Evolutionary conservation across 495 filamentous ascomycete species (phyloP).

Genomic region (Hypoxylon fragiforme): DNA sequence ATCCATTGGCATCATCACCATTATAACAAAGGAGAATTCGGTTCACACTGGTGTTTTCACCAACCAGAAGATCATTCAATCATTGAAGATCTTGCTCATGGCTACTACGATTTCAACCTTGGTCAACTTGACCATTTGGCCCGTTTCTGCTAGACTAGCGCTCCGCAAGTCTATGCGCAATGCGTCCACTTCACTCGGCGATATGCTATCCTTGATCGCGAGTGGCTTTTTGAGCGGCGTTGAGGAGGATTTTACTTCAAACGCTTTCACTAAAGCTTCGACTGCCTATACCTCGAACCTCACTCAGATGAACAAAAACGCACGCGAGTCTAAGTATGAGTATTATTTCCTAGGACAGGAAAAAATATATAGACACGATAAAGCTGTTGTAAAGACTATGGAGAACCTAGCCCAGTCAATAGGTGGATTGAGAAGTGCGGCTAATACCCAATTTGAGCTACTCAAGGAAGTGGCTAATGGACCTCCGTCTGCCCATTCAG

Average conservation of each 20-base stretch:
- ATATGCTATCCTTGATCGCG: conserved; percentile 82
- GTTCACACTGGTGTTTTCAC: conserved; percentile 80
- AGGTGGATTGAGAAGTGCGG: conserved; percentile 87
- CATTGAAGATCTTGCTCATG: conserved; percentile 89
- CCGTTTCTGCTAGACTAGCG: conserved; percentile 75
- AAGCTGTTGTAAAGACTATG: conserved; percentile 78
- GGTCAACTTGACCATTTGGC: conserved; percentile 79
- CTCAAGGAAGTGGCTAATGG: conserved; percentile 60
- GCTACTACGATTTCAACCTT: conserved; percentile 72
- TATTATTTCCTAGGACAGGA: conserved; percentile 85
- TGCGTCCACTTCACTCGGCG: conserved; percentile 74
- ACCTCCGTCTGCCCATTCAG: conserved; percentile 12
- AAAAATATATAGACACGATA: conserved; percentile 76
- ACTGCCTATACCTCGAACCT: conserved; percentile 70
- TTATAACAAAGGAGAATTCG: conserved; percentile 89
- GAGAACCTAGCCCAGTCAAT: conserved; percentile 87
- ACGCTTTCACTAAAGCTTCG: conserved; percentile 67
- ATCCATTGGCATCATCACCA: conserved; percentile 87
- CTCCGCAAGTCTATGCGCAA: conserved; percentile 75
- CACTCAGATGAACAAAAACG: conserved; percentile 72
- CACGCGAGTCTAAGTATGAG: conserved; percentile 87
- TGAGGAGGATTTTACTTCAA: conserved; percentile 71
- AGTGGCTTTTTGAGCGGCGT: conserved; percentile 82
- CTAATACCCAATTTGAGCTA: conserved; percentile 83
- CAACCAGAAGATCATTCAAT: conserved; percentile 80